Conservation (phyloP, 2,329 filamentous ascomycete species). For the Xylaria sp. region DNA sequence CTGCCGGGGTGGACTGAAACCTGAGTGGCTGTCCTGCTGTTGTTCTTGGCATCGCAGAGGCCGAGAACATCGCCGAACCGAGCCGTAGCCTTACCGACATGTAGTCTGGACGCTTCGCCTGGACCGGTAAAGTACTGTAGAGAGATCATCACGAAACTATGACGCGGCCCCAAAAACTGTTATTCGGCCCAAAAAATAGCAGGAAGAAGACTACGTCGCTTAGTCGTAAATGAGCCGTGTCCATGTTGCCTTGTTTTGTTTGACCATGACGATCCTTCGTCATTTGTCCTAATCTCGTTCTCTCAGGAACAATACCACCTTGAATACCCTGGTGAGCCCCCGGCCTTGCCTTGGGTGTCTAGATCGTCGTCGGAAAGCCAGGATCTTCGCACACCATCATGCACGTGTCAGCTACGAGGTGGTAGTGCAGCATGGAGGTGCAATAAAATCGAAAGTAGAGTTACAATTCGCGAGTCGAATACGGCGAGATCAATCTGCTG, state of each 20-base stretch:
- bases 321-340: background rate
- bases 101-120: background rate
- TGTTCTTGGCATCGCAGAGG: conserved; percentile 7
- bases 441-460: conserved; percentile 12
- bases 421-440: conserved; percentile 20
- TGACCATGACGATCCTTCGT: background rate
- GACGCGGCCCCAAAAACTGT: background rate
- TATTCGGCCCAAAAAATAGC: too few species aligned
- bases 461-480: conserved; percentile 27
- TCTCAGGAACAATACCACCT: conserved; percentile 12
- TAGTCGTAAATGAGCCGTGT: background rate
- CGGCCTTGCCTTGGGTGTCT: conserved; percentile 9
- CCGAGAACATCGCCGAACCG: conserved; percentile 9
- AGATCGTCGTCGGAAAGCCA: conserved; percentile 2
- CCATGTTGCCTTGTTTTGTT: background rate
- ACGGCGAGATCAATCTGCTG: conserved; percentile 23
- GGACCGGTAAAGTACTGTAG: background rate
- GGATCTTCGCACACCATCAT: conserved; percentile 14
- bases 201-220: background rate
- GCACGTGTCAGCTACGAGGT: conserved; percentile 22
- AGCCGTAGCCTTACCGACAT: background rate
- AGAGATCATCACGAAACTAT: background rate
- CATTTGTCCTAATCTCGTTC: background rate
- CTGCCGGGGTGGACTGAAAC: conserved; percentile 11
- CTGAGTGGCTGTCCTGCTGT: background rate